phyloP scores from a whole-genome alignment of 129 eudicot genomes.

The Saposhnikovia divaricata region DNA sequence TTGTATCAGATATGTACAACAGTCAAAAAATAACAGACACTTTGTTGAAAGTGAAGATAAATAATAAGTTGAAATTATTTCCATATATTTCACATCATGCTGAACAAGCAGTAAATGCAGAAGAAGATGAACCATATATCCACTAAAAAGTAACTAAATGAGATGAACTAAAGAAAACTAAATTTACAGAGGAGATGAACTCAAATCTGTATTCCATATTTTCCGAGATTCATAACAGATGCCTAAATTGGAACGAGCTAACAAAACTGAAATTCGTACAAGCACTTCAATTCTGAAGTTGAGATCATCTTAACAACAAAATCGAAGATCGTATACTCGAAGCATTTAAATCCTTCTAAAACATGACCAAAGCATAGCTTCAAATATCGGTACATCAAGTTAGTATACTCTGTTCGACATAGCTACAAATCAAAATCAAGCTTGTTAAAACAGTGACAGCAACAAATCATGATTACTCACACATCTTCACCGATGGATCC shows the following conservation, averaged over 20 bases:
- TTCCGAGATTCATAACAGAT: not conserved
- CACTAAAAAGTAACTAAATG: not conserved
- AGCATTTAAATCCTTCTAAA: not conserved
- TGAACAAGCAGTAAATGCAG: not conserved
- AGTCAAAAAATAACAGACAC: not conserved
- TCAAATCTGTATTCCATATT: not conserved
- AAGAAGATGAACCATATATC: not conserved
- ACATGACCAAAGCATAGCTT: not conserved
- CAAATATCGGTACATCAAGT: not conserved
- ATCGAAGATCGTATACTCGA: not conserved
- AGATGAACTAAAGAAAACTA: not conserved
- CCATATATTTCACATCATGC: not conserved
- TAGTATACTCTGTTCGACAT: not conserved
- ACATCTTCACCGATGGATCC: not conserved
- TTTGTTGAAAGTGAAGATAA: not conserved
- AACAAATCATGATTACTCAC: not conserved
- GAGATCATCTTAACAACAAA: not conserved
- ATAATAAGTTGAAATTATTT: not conserved
- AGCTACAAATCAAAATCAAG: not conserved
- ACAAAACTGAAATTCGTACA: not conserved
- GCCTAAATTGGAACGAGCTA: not conserved
- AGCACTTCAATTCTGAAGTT: not conserved
- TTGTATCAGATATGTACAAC: slow-evolving; percentile 10
- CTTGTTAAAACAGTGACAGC: not conserved
- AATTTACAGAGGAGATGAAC: not conserved